These are phyloP conservation scores for Cyclostephanos tholiformis DNA, from an alignment of 108 stramenopile genomes.

Conservation along the genomic window DNA sequence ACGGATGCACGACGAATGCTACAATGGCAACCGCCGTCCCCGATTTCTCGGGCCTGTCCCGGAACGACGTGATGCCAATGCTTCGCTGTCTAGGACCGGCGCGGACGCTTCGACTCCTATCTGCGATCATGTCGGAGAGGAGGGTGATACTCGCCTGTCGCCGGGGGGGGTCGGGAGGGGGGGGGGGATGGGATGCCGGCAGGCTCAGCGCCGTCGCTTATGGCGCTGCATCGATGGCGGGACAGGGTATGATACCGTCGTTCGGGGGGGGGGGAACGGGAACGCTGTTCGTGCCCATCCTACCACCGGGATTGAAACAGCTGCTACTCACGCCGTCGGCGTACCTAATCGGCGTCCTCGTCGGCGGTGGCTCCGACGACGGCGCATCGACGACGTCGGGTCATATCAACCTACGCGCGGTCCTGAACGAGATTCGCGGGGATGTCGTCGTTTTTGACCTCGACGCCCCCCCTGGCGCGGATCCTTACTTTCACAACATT, in stretches of 20 bases:
- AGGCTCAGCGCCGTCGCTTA: constrained; percentile 45
- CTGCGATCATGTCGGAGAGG: constrained; percentile 44
- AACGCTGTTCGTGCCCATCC: constrained; percentile 44
- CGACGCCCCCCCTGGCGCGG: constrained; percentile 35
- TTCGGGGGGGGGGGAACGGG: constrained; percentile 1
- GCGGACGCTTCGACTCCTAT: constrained; percentile 41
- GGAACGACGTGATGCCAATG: constrained; percentile 54
- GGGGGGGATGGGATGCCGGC: constrained; percentile 4
- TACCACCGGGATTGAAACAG: constrained; percentile 50
- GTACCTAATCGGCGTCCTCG: constrained; percentile 55
- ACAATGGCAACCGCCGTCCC: not conserved
- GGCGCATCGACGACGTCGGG: constrained; percentile 2
- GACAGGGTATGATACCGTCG: constrained; percentile 50
- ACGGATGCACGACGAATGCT: not conserved
- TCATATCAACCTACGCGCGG: constrained; percentile 22
- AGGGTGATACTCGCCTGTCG: constrained; percentile 48
- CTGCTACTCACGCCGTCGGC: constrained; percentile 37
- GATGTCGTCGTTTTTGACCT: constrained; percentile 53
- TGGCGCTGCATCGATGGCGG: constrained; percentile 51
- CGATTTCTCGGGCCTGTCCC: constrained; percentile 2
- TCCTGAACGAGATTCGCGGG: constrained; percentile 22
- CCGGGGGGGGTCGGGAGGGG: not conserved
- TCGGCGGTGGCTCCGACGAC: not conserved
- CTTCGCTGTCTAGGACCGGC: constrained; percentile 48
- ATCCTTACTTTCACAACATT: constrained; percentile 39